Evolutionary conservation across 306 rosid genomes (phyloP).

Genomic region (Arachis hypogaea): DNA sequence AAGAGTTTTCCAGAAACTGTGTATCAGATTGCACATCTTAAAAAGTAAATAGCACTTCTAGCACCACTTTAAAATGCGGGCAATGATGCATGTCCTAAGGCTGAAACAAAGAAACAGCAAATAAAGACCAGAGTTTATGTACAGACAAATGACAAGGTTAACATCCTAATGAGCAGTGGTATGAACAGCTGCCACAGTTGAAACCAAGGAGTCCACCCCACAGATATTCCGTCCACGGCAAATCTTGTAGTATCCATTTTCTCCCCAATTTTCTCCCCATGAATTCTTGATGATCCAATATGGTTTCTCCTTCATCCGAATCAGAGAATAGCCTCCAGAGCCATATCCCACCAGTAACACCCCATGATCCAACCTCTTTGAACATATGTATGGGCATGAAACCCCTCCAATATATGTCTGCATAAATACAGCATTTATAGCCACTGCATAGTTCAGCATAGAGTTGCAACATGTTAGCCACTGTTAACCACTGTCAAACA

Average conservation of each 20-base stretch:
- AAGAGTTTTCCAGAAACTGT: background rate
- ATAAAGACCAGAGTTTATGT: background rate
- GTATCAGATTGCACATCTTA: background rate
- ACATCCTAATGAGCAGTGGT: constrained; percentile 34
- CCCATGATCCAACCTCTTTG: constrained; percentile 77
- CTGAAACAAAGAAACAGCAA: background rate
- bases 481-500: background rate
- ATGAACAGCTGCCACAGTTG: constrained; percentile 46
- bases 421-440: constrained; percentile 94
- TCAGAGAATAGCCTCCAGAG: constrained; percentile 69
- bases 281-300: constrained; percentile 96
- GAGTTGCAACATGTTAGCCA: constrained; percentile 17
- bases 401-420: constrained; percentile 92
- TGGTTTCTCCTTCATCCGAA: constrained; percentile 84
- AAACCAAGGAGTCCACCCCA: constrained; percentile 67
- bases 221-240: constrained; percentile 85
- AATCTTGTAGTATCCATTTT: constrained; percentile 84
- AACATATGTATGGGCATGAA: constrained; percentile 92
- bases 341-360: constrained; percentile 90
- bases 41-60: background rate
- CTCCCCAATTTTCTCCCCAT: constrained; percentile 97
- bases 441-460: constrained; percentile 60
- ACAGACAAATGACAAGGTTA: background rate
- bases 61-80: constrained; percentile 7
- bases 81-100: background rate